A percentile compares a stretch with the other conserved stretches of the same genome.
These are phyloP conservation scores for Ustilaginoidea virens DNA, from an alignment of 2,329 filamentous ascomycete species.

Conservation along the genomic window DNA sequence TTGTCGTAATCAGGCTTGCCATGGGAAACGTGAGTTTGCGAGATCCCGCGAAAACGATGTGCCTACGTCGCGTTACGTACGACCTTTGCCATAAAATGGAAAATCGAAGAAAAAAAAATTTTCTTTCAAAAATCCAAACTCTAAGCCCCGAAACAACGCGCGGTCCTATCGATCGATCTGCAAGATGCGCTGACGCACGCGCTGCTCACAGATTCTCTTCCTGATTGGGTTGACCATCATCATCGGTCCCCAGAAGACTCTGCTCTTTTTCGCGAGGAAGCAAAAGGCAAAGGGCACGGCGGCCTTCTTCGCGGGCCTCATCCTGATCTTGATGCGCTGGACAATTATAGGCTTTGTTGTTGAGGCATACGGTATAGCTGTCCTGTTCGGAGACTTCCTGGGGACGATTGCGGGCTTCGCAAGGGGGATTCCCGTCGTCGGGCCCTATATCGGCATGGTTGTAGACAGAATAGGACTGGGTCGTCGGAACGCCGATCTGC, in stretches of 20 bases:
- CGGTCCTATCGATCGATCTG: too few relatives aligned
- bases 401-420: slow-evolving; percentile 84
- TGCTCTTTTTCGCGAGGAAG: slow-evolving; percentile 83
- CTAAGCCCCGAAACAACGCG: too few relatives aligned
- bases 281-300: slow-evolving; percentile 87
- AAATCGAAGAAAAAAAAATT: slow-evolving; percentile 6
- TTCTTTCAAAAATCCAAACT: too few relatives aligned
- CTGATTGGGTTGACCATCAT: slow-evolving; percentile 91
- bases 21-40: slow-evolving; percentile 92
- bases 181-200: slow-evolving; percentile 6
- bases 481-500: slow-evolving; percentile 60
- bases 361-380: slow-evolving; percentile 82
- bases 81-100: slow-evolving; percentile 3
- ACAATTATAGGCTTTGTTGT: slow-evolving; percentile 80
- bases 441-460: slow-evolving; percentile 64
- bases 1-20: too few relatives aligned
- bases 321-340: slow-evolving; percentile 80
- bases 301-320: slow-evolving; percentile 71
- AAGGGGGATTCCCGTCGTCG: slow-evolving; percentile 68
- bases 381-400: slow-evolving; percentile 92
- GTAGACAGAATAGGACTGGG: slow-evolving; percentile 58
- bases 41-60: not conserved
- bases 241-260: slow-evolving; percentile 81
- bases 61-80: too few relatives aligned
- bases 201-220: slow-evolving; percentile 68